Base-by-base conservation (phyloP, 768 basidiomycete species). In the Gloeostereum incarnatum region DNA sequence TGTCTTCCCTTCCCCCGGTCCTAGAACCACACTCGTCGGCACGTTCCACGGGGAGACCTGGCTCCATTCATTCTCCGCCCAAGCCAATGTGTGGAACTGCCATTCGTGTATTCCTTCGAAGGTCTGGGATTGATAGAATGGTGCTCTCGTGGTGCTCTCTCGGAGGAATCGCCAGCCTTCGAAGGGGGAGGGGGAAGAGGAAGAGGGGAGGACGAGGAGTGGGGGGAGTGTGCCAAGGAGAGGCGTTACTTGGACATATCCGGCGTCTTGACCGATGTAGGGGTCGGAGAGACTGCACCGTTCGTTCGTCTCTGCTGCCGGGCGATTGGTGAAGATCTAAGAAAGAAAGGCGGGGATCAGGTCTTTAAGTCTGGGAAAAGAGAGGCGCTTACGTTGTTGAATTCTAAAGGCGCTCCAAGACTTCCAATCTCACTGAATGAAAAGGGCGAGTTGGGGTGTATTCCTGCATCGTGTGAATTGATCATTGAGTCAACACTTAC, bases 41-140 rank as follows among this genome's bases (percentile, higher is more conserved):
- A 64, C 63, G 46, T 74, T 76, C 72, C 73, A 75, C 0, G 74
- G 71, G 0, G 68, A 67, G 25, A 67, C 67, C 6, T 48, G 46
- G 5, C 58, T 57, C 74, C 74, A 75, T 47, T 75, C 72, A 46
- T 71, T 68, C 44, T 73, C 56, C 9, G 73, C 71, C 47, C 72
- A 74, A 0, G 73, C 73, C 16, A 72, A 52, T 3, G 72, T 74
- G 39, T 75, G 74, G 50, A 73, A 73, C 46, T 71, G 67, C 73
- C 74, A 75, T 57, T 75, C 74, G 53, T 73, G 73, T 10, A 75
- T 49, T 0, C 64, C 74, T 46, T 76, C 74, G 46, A 76, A 76
- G 0, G 74, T 76, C 48, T 76, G 74, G 1, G 71, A 73, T 45
- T 75, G 73, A 45, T 76, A 76, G 41, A 55, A 68, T 1, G 69